These are phyloP conservation scores for Aspergillus caelatus DNA, from an alignment of 2,329 filamentous ascomycete genomes.

Conservation along the genomic window DNA sequence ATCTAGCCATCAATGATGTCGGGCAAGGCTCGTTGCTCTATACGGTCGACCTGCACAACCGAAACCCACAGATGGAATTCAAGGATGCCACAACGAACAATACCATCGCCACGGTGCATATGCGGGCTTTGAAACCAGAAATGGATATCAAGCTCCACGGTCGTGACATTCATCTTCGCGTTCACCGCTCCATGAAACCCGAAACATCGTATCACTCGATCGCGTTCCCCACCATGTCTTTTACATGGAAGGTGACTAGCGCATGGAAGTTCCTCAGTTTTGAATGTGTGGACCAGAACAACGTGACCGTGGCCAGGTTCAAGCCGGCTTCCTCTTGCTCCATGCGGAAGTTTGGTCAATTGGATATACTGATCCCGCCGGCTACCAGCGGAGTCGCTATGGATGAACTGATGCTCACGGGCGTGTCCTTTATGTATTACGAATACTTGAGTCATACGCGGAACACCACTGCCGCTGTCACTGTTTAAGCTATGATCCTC, in stretches of 20 bases:
- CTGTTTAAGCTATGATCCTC: not conserved
- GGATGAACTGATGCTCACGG: conserved; percentile 14
- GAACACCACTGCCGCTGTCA: not conserved
- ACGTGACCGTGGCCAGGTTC: conserved; percentile 8
- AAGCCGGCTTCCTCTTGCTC: conserved; percentile 8
- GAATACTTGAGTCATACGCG: not conserved
- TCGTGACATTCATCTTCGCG: not conserved
- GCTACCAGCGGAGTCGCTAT: conserved; percentile 4
- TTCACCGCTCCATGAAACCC: conserved; percentile 4
- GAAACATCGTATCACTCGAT: conserved; percentile 4
- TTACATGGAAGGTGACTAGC: conserved; percentile 10
- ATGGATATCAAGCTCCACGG: conserved; percentile 1
- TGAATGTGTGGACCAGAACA: conserved; percentile 12
- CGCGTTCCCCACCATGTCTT: not conserved
- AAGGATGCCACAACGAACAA: not conserved
- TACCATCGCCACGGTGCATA: not conserved
- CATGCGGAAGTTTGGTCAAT: conserved; percentile 1
- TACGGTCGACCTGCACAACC: conserved; percentile 12
- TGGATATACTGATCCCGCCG: conserved; percentile 10
- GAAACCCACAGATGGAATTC: conserved; percentile 19
- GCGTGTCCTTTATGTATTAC: conserved; percentile 6
- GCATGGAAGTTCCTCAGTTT: conserved; percentile 10
- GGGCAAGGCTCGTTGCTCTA: conserved; percentile 9
- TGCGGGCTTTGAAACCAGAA: not conserved
- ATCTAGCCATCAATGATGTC: conserved; percentile 11